phyloP scores from a whole-genome alignment of 2,329 filamentous ascomycete genomes.

The Akanthomyces uredinophilus region DNA sequence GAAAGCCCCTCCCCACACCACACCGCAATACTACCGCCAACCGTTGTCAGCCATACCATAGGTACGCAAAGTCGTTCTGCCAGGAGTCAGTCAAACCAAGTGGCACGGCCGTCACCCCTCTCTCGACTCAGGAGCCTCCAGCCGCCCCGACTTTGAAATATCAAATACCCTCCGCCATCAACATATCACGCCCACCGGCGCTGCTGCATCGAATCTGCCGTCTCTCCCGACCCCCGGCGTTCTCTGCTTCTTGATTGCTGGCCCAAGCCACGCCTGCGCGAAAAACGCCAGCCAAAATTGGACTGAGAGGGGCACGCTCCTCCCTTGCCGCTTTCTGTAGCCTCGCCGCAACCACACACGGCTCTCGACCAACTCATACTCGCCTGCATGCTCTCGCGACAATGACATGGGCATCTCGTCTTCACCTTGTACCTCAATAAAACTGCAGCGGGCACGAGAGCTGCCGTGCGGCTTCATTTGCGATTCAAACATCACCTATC shows the following conservation, averaged over 20 bases:
- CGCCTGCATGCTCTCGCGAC: constrained; percentile 11
- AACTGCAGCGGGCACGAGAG: constrained; percentile 13
- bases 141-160: not conserved
- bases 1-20: constrained; percentile 6
- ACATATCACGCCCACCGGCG: not conserved
- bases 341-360: constrained; percentile 2
- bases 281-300: constrained; percentile 6
- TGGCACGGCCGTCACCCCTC: constrained; percentile 14
- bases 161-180: not conserved
- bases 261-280: constrained; percentile 7
- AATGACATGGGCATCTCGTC: constrained; percentile 12
- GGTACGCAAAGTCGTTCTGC: not conserved
- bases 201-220: not conserved
- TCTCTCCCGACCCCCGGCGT: not conserved
- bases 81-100: constrained; percentile 10
- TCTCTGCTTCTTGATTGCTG: not conserved
- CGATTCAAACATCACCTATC: not conserved
- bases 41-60: constrained; percentile 9
- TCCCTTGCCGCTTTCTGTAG: not conserved
- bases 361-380: not conserved
- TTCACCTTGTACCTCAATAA: constrained; percentile 6
- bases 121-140: not conserved
- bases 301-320: constrained; percentile 8
- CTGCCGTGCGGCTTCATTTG: constrained; percentile 8
- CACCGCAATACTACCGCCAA: constrained; percentile 10